Evolutionary conservation across 345 rosid species (phyloP), one percentile per base, ranked within the genome.

Genomic region (Brassica nigra): DNA sequence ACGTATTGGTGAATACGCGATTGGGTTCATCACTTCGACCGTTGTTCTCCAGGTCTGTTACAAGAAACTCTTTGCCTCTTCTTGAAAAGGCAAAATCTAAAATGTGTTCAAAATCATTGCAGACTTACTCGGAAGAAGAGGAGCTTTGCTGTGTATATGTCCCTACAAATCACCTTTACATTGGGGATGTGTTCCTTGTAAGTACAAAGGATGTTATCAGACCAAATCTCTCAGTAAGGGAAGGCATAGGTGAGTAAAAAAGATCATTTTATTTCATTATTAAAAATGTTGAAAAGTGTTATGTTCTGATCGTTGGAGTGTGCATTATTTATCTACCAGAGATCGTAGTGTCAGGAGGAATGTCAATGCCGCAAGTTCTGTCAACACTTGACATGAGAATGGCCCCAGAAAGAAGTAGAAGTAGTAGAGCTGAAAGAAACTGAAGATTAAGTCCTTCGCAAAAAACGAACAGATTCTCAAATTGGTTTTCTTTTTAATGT

Each of bases 81-180:
- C n/a, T n/a, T n/a, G 3, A 1, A 15, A 67, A 6, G 6, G 10
- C 54, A n/a, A 3, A 6, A 16, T 74, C 0, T 28, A 34, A 59
- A 76, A n/a, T n/a, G 8, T 55, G 1, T 47, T 28, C 14, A 63
- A 8, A 36, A 76, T 59, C 55, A 62, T 62, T 83, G 89, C 97
- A 96, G 98, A 90, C 81, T 75, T 89, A 90, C 74, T 70, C 90
- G 76, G 95, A 91, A 77, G 98, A 96, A 69, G 99, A 96, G 83
- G 98, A 93, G 76, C 89, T 96, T 47, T 92, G 95, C 70, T 93
- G 97, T 82, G 95, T 96, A 34, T 96, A 96, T 88, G 97, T 96
- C 49, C 99, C 99, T 1, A 93, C 99, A 3, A 96, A 96, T 83
- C 99, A 96, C 86, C 92, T 96, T 30, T 96, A 96, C 85, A 92